These are phyloP conservation scores for Teratosphaeriaceae sp. DNA, from an alignment of 2,329 filamentous ascomycete genomes.

Conservation along the genomic window DNA sequence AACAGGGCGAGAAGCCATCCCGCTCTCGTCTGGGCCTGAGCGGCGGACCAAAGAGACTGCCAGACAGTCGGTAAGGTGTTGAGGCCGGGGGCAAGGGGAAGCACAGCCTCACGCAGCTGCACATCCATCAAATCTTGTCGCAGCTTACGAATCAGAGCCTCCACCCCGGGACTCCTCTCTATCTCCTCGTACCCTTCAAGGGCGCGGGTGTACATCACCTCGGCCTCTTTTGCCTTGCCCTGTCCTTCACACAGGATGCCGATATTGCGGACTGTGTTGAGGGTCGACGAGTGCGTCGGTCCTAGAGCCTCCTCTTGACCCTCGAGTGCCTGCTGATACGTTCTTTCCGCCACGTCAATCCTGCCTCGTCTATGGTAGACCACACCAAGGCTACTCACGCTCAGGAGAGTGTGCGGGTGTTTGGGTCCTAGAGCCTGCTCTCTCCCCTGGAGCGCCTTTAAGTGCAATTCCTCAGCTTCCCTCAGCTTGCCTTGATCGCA, in stretches of 20 bases:
- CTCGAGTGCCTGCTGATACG: constrained; percentile 8
- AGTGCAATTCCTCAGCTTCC: constrained; percentile 12
- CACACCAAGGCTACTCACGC: not conserved
- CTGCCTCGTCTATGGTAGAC: constrained; percentile 1
- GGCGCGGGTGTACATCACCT: not conserved
- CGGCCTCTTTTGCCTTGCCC: not conserved
- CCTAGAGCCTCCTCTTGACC: constrained; percentile 8
- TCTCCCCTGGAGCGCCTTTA: constrained; percentile 6
- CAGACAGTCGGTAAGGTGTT: too few relatives aligned
- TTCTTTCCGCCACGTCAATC: constrained; percentile 7
- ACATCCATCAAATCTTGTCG: too few relatives aligned
- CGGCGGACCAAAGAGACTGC: too few relatives aligned
- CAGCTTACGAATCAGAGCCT: too few relatives aligned
- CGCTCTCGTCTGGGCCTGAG: too few relatives aligned
- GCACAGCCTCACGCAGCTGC: too few relatives aligned
- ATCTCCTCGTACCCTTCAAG: too few relatives aligned
- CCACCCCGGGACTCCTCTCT: too few relatives aligned
- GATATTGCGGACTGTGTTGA: constrained; percentile 10
- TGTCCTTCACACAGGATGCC: too few relatives aligned
- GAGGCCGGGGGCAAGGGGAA: too few relatives aligned
- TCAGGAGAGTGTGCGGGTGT: not conserved
- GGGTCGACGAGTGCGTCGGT: constrained; percentile 7
- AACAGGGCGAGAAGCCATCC: too few relatives aligned
- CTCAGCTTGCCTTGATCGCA: constrained; percentile 1
- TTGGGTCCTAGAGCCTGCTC: not conserved